A percentile compares a stretch with the other conserved stretches of the same genome.
phyloP scores from a whole-genome alignment of 169 alveolate genomes.

The Babesia gibsoni region DNA sequence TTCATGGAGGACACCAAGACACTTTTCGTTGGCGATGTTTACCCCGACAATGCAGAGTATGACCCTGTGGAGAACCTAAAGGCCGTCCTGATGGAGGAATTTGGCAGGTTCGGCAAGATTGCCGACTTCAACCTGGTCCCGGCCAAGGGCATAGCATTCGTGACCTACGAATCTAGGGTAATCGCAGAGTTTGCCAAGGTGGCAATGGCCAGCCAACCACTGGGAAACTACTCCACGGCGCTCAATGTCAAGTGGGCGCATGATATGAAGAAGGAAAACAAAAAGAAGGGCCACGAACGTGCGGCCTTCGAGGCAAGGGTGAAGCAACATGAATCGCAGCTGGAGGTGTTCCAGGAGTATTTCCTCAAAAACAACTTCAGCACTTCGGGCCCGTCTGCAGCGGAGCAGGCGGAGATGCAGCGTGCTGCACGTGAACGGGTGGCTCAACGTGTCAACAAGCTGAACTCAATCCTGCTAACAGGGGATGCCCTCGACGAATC shows the following conservation, averaged over 20 bases:
- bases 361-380: conserved; percentile 30
- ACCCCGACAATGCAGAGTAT: conserved; percentile 78
- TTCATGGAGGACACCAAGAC: conserved; percentile 94
- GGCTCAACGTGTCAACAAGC: conserved; percentile 10
- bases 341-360: conserved; percentile 55
- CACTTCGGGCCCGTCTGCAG: conserved; percentile 24
- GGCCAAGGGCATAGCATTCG: conserved; percentile 90
- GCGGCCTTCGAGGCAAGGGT: conserved; percentile 50
- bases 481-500: conserved; percentile 34
- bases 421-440: conserved; percentile 28
- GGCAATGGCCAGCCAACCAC: conserved; percentile 95
- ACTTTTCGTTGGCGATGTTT: conserved; percentile 90
- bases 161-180: conserved; percentile 91
- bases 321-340: conserved; percentile 49
- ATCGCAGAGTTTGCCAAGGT: conserved; percentile 99
- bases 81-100: conserved; percentile 88
- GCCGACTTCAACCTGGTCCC: conserved; percentile 91
- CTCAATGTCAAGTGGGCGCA: conserved; percentile 95
- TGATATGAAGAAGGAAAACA: conserved; percentile 60
- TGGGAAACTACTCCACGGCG: conserved; percentile 86
- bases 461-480: conserved; percentile 13
- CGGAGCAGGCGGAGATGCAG: conserved; percentile 9
- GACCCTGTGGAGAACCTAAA: conserved; percentile 87
- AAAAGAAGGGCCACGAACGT: conserved; percentile 33
- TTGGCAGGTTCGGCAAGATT: conserved; percentile 94